A percentile compares a stretch with the other conserved stretches of the same genome.
Evolutionary conservation across 2,329 filamentous ascomycete species (phyloP).

Genomic region (Curvularia spicifera): DNA sequence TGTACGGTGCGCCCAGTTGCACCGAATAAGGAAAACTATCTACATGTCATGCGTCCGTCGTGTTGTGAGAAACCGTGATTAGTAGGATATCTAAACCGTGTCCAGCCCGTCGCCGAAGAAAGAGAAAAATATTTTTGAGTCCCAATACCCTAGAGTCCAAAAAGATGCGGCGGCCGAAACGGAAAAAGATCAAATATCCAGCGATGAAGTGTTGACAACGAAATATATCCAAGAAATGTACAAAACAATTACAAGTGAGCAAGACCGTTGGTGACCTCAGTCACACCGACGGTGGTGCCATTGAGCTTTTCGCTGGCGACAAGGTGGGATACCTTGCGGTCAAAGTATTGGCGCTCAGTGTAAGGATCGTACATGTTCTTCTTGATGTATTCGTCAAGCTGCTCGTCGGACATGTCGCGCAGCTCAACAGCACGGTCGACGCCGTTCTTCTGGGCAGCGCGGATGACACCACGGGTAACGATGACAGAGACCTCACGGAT

Average conservation of each 20-base stretch:
- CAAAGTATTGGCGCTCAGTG: conserved; percentile 52
- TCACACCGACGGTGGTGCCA: conserved; percentile 31
- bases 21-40: conserved; percentile 7
- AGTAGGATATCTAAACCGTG: conserved; percentile 35
- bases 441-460: conserved; percentile 81
- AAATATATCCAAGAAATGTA: conserved; percentile 12
- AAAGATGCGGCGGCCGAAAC: conserved; percentile 25
- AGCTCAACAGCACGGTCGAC: conserved; percentile 63
- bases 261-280: conserved; percentile 37
- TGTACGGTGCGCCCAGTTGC: conserved; percentile 6
- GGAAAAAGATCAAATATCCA: conserved; percentile 4
- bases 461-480: conserved; percentile 91
- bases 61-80: conserved; percentile 25
- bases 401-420: conserved; percentile 68
- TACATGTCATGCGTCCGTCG: conserved; percentile 15
- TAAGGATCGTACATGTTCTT: conserved; percentile 60
- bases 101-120: conserved; percentile 22
- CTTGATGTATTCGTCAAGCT: conserved; percentile 71
- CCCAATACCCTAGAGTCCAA: conserved; percentile 28
- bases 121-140: conserved; percentile 18
- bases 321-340: conserved; percentile 48
- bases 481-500: conserved; percentile 88
- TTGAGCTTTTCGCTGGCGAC: conserved; percentile 34
- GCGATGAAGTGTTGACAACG: conserved; percentile 16
- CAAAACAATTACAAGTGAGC: conserved; percentile 40